Evolutionary conservation across 2,329 filamentous ascomycete genomes (phyloP).

Genomic region (Neofusicoccum sp.): DNA sequence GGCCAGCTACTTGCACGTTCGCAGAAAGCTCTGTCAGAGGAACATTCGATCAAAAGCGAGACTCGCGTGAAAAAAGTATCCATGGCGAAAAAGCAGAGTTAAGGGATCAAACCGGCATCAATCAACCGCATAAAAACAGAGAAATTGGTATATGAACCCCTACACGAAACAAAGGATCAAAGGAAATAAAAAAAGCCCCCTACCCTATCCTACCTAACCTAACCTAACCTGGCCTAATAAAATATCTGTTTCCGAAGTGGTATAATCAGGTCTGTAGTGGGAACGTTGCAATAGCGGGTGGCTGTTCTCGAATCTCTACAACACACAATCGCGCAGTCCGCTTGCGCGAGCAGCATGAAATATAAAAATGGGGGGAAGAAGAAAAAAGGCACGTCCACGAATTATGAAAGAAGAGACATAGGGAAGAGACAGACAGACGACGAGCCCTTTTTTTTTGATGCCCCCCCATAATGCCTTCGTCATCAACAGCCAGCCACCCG

Average conservation of each 20-base stretch:
- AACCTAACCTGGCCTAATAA: not conserved
- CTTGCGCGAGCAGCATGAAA: not conserved
- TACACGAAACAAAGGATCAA: not conserved
- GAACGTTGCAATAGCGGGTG: not conserved
- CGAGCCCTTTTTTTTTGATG: not conserved
- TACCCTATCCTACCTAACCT: not conserved
- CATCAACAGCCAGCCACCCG: not conserved
- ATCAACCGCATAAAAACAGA: not conserved
- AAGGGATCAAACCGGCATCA: not conserved
- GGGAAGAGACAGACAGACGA: conserved; percentile 12
- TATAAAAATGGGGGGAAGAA: not conserved
- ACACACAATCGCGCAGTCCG: not conserved
- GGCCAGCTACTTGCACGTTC: too few species aligned
- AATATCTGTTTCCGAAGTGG: not conserved
- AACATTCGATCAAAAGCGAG: too few species aligned
- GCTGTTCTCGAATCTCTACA: conserved; percentile 7
- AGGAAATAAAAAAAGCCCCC: not conserved
- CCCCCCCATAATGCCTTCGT: not conserved
- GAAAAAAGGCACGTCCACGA: conserved; percentile 3
- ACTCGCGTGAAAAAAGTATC: not conserved
- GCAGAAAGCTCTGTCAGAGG: too few species aligned
- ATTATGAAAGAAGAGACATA: conserved; percentile 5
- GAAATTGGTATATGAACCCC: conserved; percentile 12
- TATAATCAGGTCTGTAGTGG: not conserved
- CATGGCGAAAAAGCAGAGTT: not conserved